A percentile compares a stretch with the other conserved stretches of the same genome.
Evolutionary conservation across 164 flowering plant species (phyloP).

Genomic region (Chimonanthus praecox): DNA sequence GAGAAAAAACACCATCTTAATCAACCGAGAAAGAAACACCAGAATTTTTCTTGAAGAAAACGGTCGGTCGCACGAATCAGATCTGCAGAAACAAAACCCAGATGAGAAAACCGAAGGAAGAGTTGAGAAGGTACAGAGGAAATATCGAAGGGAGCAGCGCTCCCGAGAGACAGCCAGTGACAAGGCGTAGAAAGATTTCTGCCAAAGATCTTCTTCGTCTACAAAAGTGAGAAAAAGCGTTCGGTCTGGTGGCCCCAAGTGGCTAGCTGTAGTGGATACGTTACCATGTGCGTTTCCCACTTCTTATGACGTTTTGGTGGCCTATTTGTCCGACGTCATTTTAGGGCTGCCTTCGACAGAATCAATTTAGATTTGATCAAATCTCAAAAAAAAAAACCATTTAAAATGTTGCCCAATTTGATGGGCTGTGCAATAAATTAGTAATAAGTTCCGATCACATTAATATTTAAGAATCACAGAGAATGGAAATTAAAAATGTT

Average conservation of each 20-base stretch:
- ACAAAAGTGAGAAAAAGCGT: constrained; percentile 3
- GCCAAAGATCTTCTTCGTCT: not conserved
- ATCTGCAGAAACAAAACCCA: not conserved
- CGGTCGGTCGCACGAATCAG: not conserved
- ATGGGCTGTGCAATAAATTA: too few relatives aligned
- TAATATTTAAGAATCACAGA: too few relatives aligned
- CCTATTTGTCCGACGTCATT: too few relatives aligned
- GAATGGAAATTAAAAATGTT: too few relatives aligned
- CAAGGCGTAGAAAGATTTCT: not conserved
- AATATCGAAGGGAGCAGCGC: not conserved
- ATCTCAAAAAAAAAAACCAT: too few relatives aligned
- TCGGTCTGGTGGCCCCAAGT: not conserved
- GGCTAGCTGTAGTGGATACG: not conserved
- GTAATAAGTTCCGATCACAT: too few relatives aligned
- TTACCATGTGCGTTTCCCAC: not conserved
- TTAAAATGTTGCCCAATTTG: too few relatives aligned
- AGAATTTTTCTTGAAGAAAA: not conserved
- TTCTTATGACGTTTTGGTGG: not conserved
- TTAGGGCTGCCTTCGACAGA: too few relatives aligned
- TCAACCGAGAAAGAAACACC: not conserved
- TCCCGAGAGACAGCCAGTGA: not conserved
- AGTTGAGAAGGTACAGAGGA: not conserved
- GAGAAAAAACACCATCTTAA: not conserved
- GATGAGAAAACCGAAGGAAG: not conserved
- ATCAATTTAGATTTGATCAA: too few relatives aligned